Percentiles rank a stretch among this genome's conserved stretches.
Evolutionary conservation across 129 eudicot species (phyloP).

Genomic region (Mikania micrantha): DNA sequence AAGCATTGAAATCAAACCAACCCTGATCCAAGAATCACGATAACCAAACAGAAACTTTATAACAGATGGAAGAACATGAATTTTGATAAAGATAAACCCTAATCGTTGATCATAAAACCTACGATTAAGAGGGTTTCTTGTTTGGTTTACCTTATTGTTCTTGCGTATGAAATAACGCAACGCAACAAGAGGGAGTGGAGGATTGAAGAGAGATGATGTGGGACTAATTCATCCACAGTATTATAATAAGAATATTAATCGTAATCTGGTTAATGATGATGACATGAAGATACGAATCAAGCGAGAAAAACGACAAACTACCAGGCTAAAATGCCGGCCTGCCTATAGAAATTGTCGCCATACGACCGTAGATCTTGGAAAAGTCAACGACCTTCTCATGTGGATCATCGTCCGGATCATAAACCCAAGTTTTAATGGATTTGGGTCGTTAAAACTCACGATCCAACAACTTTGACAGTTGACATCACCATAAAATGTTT

Average conservation of each 20-base stretch:
- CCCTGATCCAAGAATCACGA: not conserved
- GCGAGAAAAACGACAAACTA: not conserved
- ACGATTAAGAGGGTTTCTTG: not conserved
- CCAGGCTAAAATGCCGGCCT: slow-evolving; percentile 22
- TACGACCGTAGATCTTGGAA: not conserved
- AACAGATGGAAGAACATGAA: slow-evolving; percentile 1
- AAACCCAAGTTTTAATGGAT: not conserved
- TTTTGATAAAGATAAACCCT: no score
- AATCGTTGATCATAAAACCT: no score
- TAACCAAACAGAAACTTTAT: not conserved
- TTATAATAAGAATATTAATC: no score
- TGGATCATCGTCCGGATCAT: not conserved
- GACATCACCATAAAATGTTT: no score
- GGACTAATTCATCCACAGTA: slow-evolving; percentile 28
- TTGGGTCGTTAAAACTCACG: no score
- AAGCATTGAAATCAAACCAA: not conserved
- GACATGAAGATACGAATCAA: not conserved
- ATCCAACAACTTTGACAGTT: no score
- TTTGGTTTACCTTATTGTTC: slow-evolving; percentile 19
- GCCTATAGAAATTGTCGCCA: slow-evolving; percentile 24
- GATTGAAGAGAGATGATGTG: slow-evolving; percentile 26
- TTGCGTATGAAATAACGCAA: slow-evolving; percentile 2
- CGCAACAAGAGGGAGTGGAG: slow-evolving; percentile 12
- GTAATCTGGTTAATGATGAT: not conserved
- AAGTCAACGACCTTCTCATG: slow-evolving; percentile 27